Percentiles rank a stretch among this genome's conserved stretches.
These are phyloP conservation scores for Endocalyx cinctus DNA, from an alignment of 2,329 filamentous ascomycete species.

Conservation along the genomic window DNA sequence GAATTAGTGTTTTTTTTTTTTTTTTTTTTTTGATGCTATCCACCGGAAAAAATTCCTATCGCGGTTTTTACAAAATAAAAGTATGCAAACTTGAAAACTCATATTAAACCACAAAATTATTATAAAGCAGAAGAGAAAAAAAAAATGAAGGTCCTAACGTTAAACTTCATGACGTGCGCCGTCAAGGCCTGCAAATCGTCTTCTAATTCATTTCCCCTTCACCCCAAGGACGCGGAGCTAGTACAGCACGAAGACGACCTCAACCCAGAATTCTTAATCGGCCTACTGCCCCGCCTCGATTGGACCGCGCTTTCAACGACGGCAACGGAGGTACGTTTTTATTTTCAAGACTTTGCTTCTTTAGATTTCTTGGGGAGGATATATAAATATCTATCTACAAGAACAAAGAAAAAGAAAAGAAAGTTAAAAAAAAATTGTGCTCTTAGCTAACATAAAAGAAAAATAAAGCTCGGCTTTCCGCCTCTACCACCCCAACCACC, in stretches of 20 bases:
- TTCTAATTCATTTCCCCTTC: slow-evolving; percentile 77
- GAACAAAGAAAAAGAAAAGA: slow-evolving; percentile 3
- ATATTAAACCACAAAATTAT: no score
- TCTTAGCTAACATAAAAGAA: no score
- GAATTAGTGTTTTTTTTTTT: no score
- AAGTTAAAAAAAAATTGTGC: slow-evolving; percentile 9
- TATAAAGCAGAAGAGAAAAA: no score
- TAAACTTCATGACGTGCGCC: slow-evolving; percentile 95
- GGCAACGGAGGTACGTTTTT: slow-evolving; percentile 70
- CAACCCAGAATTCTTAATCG: slow-evolving; percentile 75
- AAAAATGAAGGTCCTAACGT: slow-evolving; percentile 89
- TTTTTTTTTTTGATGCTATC: no score
- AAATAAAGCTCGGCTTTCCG: slow-evolving; percentile 71
- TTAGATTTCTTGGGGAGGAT: no score
- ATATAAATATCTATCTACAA: no score
- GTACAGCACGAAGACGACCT: slow-evolving; percentile 78
- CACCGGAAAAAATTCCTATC: no score
- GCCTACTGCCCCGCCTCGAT: slow-evolving; percentile 82
- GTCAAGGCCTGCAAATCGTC: slow-evolving; percentile 90
- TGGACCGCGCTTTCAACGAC: slow-evolving; percentile 78
- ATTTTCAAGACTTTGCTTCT: no score
- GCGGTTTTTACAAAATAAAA: no score
- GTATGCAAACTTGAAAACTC: no score
- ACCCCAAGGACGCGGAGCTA: slow-evolving; percentile 87
- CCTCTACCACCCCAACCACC: slow-evolving; percentile 62